Base-by-base conservation (phyloP, 2,329 filamentous ascomycete species). In the Penicillium psychrosexuale region DNA sequence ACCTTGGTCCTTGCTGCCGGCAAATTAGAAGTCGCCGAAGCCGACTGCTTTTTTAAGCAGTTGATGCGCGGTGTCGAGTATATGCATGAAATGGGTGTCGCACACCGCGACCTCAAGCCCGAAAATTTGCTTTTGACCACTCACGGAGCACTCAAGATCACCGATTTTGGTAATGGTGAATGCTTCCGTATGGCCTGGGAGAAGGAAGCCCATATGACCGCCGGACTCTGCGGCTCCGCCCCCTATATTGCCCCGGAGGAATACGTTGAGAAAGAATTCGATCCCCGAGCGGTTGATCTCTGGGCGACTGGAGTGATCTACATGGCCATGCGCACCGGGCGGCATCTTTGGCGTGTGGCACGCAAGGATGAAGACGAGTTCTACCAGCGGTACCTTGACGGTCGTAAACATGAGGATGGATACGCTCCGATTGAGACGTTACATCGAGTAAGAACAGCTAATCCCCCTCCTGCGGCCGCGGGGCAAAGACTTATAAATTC, bases 121-220 rank as follows among this genome's bases (percentile, higher is more conserved):
- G 94, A 99, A 74, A 99, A 99, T 65, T 82, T 99, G 12, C 85
- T 99, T 0, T 81, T 99, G 53, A 99, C 94, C 4, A 94, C 90
- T 0, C 90, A 92, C 61, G 94, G 94, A 55, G 90, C 86, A 13
- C 84, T 99, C 64, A 99, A 99, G 70, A 99, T 99, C 61, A 97
- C 94, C 28, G 94, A 99, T 72, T 99, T 99, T 66, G 94, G 94
- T 59, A 99, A 99, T 66, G 94, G 94, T 67, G 94, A 99, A 75
- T 99, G 94, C 75, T 99, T 99, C 82, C 88, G 94, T 53, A 97
- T 97, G 93, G 94, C 94, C 2, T 99, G 94, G 94, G 94, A 99
- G 75, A 94, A 91, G 51, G 92, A 97, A 73, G 89, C 94, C 19
- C 94, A 97, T 75, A 97, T 97, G 92, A 96, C 96, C 3, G 93